Base-by-base conservation (phyloP, 208 protist genomes). In the Leishmania tropica region DNA sequence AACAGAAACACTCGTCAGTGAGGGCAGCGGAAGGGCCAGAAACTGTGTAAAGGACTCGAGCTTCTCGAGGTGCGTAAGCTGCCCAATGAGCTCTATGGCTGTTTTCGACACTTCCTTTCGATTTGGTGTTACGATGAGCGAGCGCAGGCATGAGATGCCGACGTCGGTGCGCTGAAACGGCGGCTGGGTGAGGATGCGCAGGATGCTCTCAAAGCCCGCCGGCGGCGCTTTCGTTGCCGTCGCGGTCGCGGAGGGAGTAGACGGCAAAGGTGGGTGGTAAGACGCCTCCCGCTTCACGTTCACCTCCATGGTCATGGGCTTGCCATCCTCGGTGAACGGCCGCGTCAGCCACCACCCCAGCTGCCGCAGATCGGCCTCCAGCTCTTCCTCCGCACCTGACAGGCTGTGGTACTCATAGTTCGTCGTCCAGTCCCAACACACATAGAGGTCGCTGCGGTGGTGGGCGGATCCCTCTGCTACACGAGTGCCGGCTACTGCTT, bases 231-330 rank as follows among this genome's bases (percentile, higher is more conserved):
- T 42, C 6, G 19, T 31, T 37, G 13, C 42, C 48, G 51, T 15
- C 4, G 72, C 48, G 11, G 28, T 21, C 21, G 21, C 21, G 11
- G 68, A 74, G 45, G 42, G 1, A 37, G 21, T 19, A 35, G 45
- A 31, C 68, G 40, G 3, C 24, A 53, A 35, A 45, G 35, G 42
- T 5, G 67, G 35, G 10, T 11, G n/a, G 54, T 40, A 47, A 15
- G 48, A 54, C 3, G 68, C 17, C 75, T 71, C 71, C 28, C 56
- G 53, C 75, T 80, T 84, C 48, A 84, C 75, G 45, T 84, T 74
- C 62, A 84, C 81, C 81, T 84, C 81, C 65, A 84, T 68, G 19
- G 45, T 75, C 74, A 79, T 83, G 37, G 80, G 73, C 28, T 79
- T 62, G 35, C 73, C 80, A 45, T 48, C 51, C n/a, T 40, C 31